Conservation (phyloP, 345 rosid species). For the Clarkia xantiana region DNA sequence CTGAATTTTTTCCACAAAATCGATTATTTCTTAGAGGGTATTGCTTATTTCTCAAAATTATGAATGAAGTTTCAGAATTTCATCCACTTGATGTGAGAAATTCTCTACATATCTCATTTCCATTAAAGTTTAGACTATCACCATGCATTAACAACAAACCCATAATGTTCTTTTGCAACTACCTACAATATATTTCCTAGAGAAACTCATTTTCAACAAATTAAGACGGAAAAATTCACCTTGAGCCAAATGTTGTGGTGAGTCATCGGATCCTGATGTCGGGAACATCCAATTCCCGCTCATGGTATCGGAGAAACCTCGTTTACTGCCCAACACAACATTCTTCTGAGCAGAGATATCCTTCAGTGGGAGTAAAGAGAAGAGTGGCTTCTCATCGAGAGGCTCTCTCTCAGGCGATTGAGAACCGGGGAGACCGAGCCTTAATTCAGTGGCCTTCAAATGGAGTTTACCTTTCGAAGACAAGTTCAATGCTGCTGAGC, state of each 20-base stretch:
- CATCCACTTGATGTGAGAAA: too few relatives aligned
- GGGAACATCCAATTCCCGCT: constrained; percentile 58
- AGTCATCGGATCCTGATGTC: constrained; percentile 23
- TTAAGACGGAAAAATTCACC: not conserved
- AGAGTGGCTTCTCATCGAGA: constrained; percentile 56
- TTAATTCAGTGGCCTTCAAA: constrained; percentile 71
- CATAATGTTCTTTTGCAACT: too few relatives aligned
- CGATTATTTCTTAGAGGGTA: too few relatives aligned
- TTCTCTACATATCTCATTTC: too few relatives aligned
- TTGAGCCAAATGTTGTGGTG: constrained; percentile 23
- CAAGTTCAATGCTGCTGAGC: constrained; percentile 39
- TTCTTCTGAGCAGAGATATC: constrained; percentile 35
- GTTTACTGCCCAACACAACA: constrained; percentile 55
- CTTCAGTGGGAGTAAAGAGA: constrained; percentile 56
- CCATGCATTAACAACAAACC: too few relatives aligned
- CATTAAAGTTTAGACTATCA: too few relatives aligned
- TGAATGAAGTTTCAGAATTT: too few relatives aligned
- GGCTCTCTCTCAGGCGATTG: constrained; percentile 55
- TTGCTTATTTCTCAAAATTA: too few relatives aligned
- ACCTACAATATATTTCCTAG: too few relatives aligned
- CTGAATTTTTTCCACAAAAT: too few relatives aligned
- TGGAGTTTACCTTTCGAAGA: constrained; percentile 39
- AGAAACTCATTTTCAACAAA: not conserved
- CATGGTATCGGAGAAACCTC: constrained; percentile 75
- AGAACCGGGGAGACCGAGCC: constrained; percentile 79